phyloP scores from a whole-genome alignment of 768 basidiomycete species.

The Termitomyces sp. region DNA sequence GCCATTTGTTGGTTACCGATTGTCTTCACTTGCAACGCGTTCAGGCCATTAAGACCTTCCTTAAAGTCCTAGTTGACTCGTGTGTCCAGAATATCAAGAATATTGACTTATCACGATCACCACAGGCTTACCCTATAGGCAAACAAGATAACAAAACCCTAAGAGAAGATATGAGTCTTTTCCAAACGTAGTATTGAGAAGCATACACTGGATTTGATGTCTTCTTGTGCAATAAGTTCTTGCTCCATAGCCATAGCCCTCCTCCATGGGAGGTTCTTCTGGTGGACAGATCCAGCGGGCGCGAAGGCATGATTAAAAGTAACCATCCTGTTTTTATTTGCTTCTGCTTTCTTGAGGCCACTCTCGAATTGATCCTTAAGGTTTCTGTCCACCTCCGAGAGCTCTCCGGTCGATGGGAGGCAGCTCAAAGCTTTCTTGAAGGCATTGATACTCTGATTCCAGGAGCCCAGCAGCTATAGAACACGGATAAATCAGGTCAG shows the following conservation, averaged over 20 bases:
- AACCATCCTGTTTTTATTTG: background rate
- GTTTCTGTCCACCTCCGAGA: constrained; percentile 27
- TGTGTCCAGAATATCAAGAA: background rate
- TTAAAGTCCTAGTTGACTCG: background rate
- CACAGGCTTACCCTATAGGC: constrained; percentile 27
- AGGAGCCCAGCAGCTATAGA: constrained; percentile 21
- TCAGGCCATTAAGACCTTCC: constrained; percentile 2
- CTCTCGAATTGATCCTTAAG: constrained; percentile 34
- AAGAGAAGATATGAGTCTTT: background rate
- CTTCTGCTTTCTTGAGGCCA: constrained; percentile 24
- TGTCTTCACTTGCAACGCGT: background rate
- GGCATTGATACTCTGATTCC: constrained; percentile 18
- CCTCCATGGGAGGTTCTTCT: constrained; percentile 24
- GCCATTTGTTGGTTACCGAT: constrained; percentile 2
- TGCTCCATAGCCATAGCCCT: constrained; percentile 22
- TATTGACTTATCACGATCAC: background rate
- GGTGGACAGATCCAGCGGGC: background rate
- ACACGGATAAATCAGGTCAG: background rate
- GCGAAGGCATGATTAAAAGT: background rate
- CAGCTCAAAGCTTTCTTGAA: constrained; percentile 31
- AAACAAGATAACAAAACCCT: constrained; percentile 31
- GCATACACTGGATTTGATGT: constrained; percentile 21
- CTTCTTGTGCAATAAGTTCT: constrained; percentile 15
- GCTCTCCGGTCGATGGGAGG: constrained; percentile 25
- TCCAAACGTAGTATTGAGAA: background rate